Base-by-base conservation (phyloP, 2,329 filamentous ascomycete species). In the Ophiostoma tasmaniense region DNA sequence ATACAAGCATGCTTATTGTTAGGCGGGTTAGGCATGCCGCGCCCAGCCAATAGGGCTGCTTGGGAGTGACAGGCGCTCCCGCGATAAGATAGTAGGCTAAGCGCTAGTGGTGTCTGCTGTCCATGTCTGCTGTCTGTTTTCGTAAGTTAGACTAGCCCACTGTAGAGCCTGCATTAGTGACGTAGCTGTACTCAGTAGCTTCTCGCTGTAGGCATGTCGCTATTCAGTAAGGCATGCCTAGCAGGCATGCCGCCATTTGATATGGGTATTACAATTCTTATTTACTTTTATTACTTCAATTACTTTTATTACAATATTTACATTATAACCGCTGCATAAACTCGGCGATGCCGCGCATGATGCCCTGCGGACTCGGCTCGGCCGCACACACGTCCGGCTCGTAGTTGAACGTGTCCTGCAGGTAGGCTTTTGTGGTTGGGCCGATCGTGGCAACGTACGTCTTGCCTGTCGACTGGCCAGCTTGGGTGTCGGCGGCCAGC, bases 401-500 rank as follows among this genome's bases (percentile, higher is more conserved):
- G 72, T 88, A 90, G 0, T 80, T 85, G 76, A 92, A 92, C 1
- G 82, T 83, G 25, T 82, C 80, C 20, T 81, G 76, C 62, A 99
- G 79, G 78, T 92, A 88, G 73, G 93, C 88, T 72, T 89, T 84
- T 13, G 95, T 99, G 22, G 95, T 99, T 14, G 95, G 94, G 0
- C 95, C 95, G 78, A 99, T 99, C 0, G 93, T 96, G 17, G 90
- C 92, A 71, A 98, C 82, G 71, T 85, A 87, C 0, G 33, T 37
- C 10, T 33, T 37, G 7, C 33, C 61, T 39, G 8, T 39, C 2
- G 37, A 13, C 20, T 22, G 7, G 1, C 30, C 2, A 1, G 6
- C 30, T 2, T 11, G 11, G 5, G 28, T 14, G 33, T 22, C 37
- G 11, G 37, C 37, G 2, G 37, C 10, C 67, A 90, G 75, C 1